phyloP scores from a whole-genome alignment of 1,284 basidiomycete genomes.

The Cryptococcus maquisensis region DNA sequence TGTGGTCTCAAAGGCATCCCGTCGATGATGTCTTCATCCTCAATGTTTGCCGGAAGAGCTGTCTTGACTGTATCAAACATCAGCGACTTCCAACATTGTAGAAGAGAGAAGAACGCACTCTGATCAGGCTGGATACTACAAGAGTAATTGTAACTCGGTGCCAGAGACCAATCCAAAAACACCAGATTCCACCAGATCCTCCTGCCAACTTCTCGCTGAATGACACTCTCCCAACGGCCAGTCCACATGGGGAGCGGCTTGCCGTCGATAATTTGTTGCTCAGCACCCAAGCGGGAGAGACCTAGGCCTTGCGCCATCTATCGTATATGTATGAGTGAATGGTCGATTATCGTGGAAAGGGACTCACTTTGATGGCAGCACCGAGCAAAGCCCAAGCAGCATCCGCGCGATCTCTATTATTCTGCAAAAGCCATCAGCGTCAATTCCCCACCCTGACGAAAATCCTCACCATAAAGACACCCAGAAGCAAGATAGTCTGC shows the following conservation, averaged over 20 bases:
- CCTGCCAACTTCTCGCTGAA: conserved; percentile 49
- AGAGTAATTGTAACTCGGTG: conserved; percentile 47
- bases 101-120: conserved; percentile 32
- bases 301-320: conserved; percentile 51
- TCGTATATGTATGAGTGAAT: conserved; percentile 1
- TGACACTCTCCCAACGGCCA: conserved; percentile 48
- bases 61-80: conserved; percentile 37
- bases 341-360: neutral
- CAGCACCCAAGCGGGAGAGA: conserved; percentile 48
- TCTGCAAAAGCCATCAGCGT: conserved; percentile 20
- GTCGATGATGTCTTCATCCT: conserved; percentile 49
- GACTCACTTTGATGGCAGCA: conserved; percentile 47
- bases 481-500: conserved; percentile 44
- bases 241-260: conserved; percentile 47
- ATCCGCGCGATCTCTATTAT: conserved; percentile 49
- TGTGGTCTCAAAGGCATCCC: conserved; percentile 43
- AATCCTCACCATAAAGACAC: conserved; percentile 43
- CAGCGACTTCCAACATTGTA: conserved; percentile 2
- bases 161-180: conserved; percentile 48
- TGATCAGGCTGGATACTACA: conserved; percentile 50
- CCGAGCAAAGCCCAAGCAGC: conserved; percentile 49
- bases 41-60: conserved; percentile 47
- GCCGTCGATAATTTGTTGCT: conserved; percentile 41
- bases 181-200: conserved; percentile 51
- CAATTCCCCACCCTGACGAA: neutral